These are phyloP conservation scores for Lentinula sp. DNA, from an alignment of 768 basidiomycete genomes.

Conservation along the genomic window DNA sequence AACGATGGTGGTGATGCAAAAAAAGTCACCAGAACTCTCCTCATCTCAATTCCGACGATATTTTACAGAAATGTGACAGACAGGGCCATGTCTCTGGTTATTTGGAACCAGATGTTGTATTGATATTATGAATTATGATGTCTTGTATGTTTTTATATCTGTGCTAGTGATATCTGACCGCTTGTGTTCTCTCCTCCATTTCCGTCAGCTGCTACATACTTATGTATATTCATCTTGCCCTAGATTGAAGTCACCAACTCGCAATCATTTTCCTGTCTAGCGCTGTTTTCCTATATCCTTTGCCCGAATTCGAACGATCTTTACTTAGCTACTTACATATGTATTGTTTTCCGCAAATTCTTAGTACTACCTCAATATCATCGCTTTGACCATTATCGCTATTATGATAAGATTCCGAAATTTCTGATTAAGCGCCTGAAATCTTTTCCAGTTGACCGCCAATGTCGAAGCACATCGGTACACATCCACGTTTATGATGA, in stretches of 20 bases:
- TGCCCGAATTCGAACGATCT: neutral
- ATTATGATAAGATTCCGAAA: neutral
- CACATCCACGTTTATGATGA: neutral
- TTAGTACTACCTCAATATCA: neutral
- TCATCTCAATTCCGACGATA: neutral
- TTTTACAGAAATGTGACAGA: neutral
- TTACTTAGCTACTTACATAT: neutral
- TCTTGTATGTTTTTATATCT: neutral
- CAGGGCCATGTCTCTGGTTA: neutral
- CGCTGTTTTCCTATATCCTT: neutral
- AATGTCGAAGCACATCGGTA: slow-evolving; percentile 17
- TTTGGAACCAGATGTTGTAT: slow-evolving; percentile 1
- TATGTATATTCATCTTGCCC: neutral
- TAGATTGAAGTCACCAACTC: neutral
- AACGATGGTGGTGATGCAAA: slow-evolving; percentile 40
- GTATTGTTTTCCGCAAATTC: neutral
- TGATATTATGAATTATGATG: slow-evolving; percentile 1
- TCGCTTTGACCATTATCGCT: neutral
- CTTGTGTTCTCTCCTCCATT: neutral
- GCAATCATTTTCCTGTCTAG: neutral
- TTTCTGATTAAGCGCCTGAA: neutral
- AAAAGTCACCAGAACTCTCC: neutral
- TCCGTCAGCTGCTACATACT: neutral
- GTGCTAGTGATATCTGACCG: neutral
- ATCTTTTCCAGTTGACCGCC: neutral